Evolutionary conservation across 192 early-diverging fungal species (phyloP).

Genomic region (Martensiomyces pterosporus): DNA sequence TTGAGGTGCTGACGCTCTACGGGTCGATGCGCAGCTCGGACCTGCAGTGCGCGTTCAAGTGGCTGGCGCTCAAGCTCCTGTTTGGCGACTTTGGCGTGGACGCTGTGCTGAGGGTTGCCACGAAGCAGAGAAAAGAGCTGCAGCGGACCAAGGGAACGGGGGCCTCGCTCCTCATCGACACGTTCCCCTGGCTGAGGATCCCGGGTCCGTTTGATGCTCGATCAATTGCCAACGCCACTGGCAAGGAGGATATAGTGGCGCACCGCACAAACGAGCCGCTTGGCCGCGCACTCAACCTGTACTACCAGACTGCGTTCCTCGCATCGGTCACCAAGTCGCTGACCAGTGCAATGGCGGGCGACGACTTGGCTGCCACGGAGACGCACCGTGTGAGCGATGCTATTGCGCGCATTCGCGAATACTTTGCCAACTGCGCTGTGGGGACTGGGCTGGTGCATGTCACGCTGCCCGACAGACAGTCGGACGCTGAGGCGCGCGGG

Average conservation of each 20-base stretch:
- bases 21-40: slow-evolving; percentile 18
- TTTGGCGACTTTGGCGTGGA: slow-evolving; percentile 49
- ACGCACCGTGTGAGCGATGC: slow-evolving; percentile 14
- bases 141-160: slow-evolving; percentile 12
- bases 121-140: slow-evolving; percentile 9
- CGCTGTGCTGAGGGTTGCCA: slow-evolving; percentile 19
- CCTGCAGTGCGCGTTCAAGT: slow-evolving; percentile 19
- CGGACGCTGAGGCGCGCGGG: slow-evolving; percentile 3
- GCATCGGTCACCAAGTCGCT: slow-evolving; percentile 25
- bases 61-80: slow-evolving; percentile 36
- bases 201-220: slow-evolving; percentile 34
- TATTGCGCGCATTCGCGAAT: slow-evolving; percentile 27
- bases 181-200: slow-evolving; percentile 36
- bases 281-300: slow-evolving; percentile 36
- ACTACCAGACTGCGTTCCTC: slow-evolving; percentile 30
- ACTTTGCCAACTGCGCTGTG: slow-evolving; percentile 16
- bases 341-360: slow-evolving; percentile 17
- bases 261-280: slow-evolving; percentile 17
- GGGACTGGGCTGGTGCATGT: slow-evolving; percentile 34
- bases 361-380: slow-evolving; percentile 11
- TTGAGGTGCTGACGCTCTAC: slow-evolving; percentile 43
- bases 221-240: slow-evolving; percentile 8
- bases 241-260: neutral
- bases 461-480: slow-evolving; percentile 7
- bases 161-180: slow-evolving; percentile 37